Base-by-base conservation (phyloP, 2,329 filamentous ascomycete species). In the Macrophomina tecta region DNA sequence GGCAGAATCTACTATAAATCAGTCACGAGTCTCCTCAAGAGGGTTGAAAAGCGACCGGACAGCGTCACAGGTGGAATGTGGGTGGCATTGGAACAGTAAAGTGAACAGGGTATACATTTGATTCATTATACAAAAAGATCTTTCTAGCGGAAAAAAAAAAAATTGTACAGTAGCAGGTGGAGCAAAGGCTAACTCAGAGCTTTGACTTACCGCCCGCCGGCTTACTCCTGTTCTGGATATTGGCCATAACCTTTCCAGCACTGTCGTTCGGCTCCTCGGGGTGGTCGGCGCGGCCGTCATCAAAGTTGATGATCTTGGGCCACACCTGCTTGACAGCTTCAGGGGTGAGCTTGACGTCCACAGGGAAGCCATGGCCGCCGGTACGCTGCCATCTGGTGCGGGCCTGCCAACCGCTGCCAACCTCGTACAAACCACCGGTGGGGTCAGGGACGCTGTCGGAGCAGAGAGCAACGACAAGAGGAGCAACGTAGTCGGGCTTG, bases 401-500 rank as follows among this genome's bases (percentile, higher is more conserved):
- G 70, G 91, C 93, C 74, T 90, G 88, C 95, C 95, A 99, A 70
- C 94, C 95, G 77, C 92, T 95, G 74, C 95, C 95, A 72, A 94
- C 92, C 83, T 99, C 95, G 82, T 93, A 99, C 56, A 99, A 86
- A 64, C 90, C 90, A 70, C 94, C 94, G 67, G 93, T 97, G 72
- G 91, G 88, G 75, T 91, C 87, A 34, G 95, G 94, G 64, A 93
- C 89, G 82, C 92, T 92, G 83, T 99, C 95, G 14, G 88, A 90
- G 78, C 89, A 92, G 67, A 99, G 91, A 51, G 94, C 89, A 65
- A 94, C 89, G 62, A 99, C 94, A 45, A 98, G 83, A 69, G 95
- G 95, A 64, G 95, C 95, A 79, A 99, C 94, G 81, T 97, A 98
- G 77, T 98, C 94, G 68, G 95, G 95, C 89, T 98, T 99, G 86